These are phyloP conservation scores for Trametes villosa DNA, from an alignment of 768 basidiomycete species.

Conservation along the genomic window DNA sequence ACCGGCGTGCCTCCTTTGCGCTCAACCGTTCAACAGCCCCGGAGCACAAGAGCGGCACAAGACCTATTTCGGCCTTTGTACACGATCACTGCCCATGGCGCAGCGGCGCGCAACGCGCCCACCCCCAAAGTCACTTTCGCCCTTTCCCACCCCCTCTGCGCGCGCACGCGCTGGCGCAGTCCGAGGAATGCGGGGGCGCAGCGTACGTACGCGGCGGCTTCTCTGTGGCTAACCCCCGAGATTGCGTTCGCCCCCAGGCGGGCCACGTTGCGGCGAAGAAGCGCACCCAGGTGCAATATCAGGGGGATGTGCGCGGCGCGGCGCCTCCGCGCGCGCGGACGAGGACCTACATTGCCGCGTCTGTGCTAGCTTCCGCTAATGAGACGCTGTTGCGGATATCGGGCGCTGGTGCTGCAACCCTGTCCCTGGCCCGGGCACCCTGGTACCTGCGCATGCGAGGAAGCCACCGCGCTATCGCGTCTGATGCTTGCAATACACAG, in stretches of 20 bases:
- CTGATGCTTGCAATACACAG: background rate
- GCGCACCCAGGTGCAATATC: background rate
- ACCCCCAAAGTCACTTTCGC: slow-evolving; percentile 5
- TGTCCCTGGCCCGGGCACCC: background rate
- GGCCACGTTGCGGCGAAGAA: slow-evolving; percentile 20
- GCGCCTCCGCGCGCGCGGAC: background rate
- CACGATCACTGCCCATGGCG: background rate
- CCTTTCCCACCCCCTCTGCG: background rate
- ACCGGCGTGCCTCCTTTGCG: background rate
- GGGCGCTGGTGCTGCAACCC: background rate
- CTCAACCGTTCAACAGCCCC: too few relatives aligned
- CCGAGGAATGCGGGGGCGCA: slow-evolving; percentile 12
- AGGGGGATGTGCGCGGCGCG: background rate
- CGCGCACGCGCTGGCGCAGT: background rate
- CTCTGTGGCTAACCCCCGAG: background rate
- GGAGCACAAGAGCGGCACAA: too few relatives aligned
- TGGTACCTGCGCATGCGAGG: too few relatives aligned
- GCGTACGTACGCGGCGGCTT: slow-evolving; percentile 13
- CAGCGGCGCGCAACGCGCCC: background rate
- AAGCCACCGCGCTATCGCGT: background rate
- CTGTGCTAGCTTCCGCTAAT: background rate
- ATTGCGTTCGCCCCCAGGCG: slow-evolving; percentile 5
- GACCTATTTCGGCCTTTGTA: slow-evolving; percentile 1
- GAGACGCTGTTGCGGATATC: background rate
- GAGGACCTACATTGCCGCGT: background rate